Evolutionary conservation across 352 stramenopile genomes (phyloP).

Genomic region (Peronospora farinosa): DNA sequence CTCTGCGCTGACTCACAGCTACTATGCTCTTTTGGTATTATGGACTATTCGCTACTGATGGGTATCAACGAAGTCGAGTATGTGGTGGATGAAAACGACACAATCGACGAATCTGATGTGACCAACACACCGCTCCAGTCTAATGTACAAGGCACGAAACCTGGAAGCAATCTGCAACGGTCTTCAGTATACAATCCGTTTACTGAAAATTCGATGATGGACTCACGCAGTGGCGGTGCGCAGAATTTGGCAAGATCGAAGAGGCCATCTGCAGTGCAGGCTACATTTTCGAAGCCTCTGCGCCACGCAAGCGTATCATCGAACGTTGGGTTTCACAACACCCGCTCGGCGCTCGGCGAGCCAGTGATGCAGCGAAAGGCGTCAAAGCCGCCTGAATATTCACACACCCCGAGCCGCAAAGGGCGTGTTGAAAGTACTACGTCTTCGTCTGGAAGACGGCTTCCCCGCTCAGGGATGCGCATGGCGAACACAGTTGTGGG

Average conservation of each 20-base stretch:
- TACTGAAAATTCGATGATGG: conserved; percentile 59
- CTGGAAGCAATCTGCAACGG: conserved; percentile 17
- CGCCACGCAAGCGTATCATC: conserved; percentile 70
- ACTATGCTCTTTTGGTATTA: conserved; percentile 85
- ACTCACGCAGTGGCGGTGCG: conserved; percentile 34
- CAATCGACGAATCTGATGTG: conserved; percentile 33
- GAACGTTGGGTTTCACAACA: conserved; percentile 23
- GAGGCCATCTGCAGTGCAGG: conserved; percentile 20
- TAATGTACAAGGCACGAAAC: conserved; percentile 7
- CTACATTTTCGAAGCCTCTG: conserved; percentile 26
- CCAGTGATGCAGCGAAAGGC: conserved; percentile 42
- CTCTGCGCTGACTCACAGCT: conserved; percentile 78
- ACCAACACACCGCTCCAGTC: conserved; percentile 19
- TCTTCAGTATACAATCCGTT: conserved; percentile 56
- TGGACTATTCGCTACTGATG: conserved; percentile 90
- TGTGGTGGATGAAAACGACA: conserved; percentile 66
- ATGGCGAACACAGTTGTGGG: conserved; percentile 83
- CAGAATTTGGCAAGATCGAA: conserved; percentile 29
- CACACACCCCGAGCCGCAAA: conserved; percentile 29
- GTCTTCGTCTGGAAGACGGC: conserved; percentile 60
- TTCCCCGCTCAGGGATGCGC: conserved; percentile 77
- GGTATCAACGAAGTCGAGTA: conserved; percentile 87
- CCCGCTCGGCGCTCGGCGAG: conserved; percentile 13
- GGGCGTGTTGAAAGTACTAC: conserved; percentile 53
- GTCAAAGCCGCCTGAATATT: conserved; percentile 41